Conservation (phyloP, 495 filamentous ascomycete genomes). For the Daldinia bambusicola region DNA sequence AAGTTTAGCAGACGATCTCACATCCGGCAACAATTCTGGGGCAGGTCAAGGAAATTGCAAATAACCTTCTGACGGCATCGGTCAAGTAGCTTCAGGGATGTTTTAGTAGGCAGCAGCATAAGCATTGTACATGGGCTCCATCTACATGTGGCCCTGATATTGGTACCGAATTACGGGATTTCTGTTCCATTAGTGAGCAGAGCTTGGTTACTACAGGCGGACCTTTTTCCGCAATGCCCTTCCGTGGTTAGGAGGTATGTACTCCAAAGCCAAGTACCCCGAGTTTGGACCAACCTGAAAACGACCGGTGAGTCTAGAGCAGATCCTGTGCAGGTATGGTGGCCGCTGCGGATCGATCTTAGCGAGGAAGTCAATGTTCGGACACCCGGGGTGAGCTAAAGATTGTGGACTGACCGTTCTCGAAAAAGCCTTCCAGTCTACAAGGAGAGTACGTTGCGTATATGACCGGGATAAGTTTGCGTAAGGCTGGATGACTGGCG, state of each 20-base stretch:
- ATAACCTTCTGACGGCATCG: constrained; percentile 6
- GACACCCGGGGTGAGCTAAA: not conserved
- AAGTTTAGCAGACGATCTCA: constrained; percentile 1
- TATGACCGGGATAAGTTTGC: not conserved
- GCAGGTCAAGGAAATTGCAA: constrained; percentile 4
- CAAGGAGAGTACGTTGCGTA: not conserved
- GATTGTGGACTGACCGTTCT: not conserved
- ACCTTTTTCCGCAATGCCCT: not conserved
- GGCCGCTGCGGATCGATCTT: not conserved
- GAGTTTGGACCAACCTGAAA: constrained; percentile 10
- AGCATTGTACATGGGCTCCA: not conserved
- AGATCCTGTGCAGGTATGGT: not conserved
- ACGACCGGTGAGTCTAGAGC: not conserved
- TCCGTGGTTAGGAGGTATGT: not conserved
- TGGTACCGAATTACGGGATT: constrained; percentile 1
- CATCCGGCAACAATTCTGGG: constrained; percentile 2
- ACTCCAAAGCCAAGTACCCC: not conserved
- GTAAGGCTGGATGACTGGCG: not conserved
- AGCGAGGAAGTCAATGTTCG: not conserved
- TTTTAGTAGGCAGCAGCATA: no score
- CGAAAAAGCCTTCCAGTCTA: not conserved
- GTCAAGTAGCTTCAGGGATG: constrained; percentile 5
- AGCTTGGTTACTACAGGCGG: not conserved
- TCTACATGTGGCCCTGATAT: not conserved
- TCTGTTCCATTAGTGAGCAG: not conserved